Evolutionary conservation across 805 yeast species (phyloP).

Genomic region (Kuraishia borneana): DNA sequence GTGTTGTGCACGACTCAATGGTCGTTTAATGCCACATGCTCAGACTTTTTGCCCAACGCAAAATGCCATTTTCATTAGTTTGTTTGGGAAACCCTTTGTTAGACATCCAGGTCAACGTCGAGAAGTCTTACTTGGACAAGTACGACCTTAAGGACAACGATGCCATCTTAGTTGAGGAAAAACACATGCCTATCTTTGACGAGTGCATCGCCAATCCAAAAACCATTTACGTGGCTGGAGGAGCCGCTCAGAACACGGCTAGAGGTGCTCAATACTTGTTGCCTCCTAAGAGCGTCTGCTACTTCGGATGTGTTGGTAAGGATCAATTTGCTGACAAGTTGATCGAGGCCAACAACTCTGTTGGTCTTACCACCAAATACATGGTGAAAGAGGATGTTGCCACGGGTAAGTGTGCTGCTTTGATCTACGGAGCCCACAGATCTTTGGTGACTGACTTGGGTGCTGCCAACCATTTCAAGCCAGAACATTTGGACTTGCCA

Average conservation of each 20-base stretch:
- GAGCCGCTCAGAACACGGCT: conserved; percentile 99
- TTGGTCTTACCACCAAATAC: conserved; percentile 83
- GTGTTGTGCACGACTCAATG: background rate
- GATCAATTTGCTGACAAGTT: conserved; percentile 80
- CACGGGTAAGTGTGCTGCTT: conserved; percentile 98
- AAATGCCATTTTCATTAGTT: conserved; percentile 57
- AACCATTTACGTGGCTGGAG: conserved; percentile 84
- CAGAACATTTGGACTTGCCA: conserved; percentile 75
- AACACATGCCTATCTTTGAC: conserved; percentile 76
- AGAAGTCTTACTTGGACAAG: conserved; percentile 57
- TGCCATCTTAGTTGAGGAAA: conserved; percentile 77
- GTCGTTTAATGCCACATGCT: background rate
- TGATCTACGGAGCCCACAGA: conserved; percentile 75
- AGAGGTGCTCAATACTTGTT: conserved; percentile 94
- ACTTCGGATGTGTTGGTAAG: conserved; percentile 94
- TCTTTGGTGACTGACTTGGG: conserved; percentile 93
- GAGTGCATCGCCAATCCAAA: conserved; percentile 57
- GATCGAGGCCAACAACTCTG: conserved; percentile 70
- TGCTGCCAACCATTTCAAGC: conserved; percentile 96
- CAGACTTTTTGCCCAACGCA: conserved; percentile 1
- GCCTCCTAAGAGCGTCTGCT: conserved; percentile 73
- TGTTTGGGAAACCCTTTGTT: conserved; percentile 90
- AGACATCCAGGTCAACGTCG: conserved; percentile 75
- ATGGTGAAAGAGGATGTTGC: conserved; percentile 65
- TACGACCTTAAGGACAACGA: conserved; percentile 84